phyloP scores from a whole-genome alignment of 75 land plant species.

The Azolla pinnata region DNA sequence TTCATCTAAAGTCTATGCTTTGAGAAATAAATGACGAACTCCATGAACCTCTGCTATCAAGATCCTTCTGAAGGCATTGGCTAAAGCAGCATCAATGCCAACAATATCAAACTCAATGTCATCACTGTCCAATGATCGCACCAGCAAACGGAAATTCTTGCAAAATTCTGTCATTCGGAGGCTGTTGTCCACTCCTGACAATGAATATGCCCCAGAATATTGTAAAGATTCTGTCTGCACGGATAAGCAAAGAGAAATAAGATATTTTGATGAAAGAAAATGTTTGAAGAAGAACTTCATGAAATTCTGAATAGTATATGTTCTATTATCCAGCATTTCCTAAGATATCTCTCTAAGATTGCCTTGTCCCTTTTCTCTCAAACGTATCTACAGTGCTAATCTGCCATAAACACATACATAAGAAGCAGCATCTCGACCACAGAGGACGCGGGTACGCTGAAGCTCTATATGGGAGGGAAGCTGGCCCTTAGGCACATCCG shows the following conservation, averaged over 20 bases:
- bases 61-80: slow-evolving; percentile 90
- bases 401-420: slow-evolving; percentile 32
- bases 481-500: slow-evolving; percentile 39
- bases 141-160: slow-evolving; percentile 54
- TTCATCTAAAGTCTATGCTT: too few relatives aligned
- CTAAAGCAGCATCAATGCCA: slow-evolving; percentile 90
- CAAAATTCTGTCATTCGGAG: slow-evolving; percentile 42
- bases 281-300: too few relatives aligned
- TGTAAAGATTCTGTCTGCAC: slow-evolving; percentile 62
- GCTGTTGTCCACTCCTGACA: slow-evolving; percentile 68
- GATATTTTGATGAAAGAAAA: too few relatives aligned
- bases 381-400: too few relatives aligned
- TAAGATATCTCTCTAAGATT: too few relatives aligned
- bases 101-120: slow-evolving; percentile 93
- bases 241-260: too few relatives aligned
- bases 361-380: too few relatives aligned
- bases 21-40: too few relatives aligned
- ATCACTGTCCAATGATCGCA: slow-evolving; percentile 49
- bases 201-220: slow-evolving; percentile 80
- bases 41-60: slow-evolving; percentile 97
- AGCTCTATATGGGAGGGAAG: slow-evolving; percentile 71
- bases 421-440: slow-evolving; percentile 65
- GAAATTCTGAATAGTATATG: too few relatives aligned
- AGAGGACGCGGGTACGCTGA: slow-evolving; percentile 76
- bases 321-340: too few relatives aligned